phyloP scores from a whole-genome alignment of 345 rosid species.

The Syzygium jambos region DNA sequence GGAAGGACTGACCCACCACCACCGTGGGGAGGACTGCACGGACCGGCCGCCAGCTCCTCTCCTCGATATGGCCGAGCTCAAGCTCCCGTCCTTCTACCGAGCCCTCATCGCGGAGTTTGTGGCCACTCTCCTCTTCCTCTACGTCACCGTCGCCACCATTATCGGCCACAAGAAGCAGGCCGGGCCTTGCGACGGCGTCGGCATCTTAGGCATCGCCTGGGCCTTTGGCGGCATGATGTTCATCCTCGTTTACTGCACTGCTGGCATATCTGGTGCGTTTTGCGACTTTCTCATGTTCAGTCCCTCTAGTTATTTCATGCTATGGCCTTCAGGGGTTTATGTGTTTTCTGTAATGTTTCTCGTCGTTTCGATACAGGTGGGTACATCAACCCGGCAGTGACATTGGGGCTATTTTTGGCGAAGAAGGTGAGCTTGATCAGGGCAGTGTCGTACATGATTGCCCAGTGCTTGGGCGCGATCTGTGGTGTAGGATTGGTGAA shows the following conservation, averaged over 20 bases:
- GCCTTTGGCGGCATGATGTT: conserved; percentile 88
- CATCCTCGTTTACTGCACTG: conserved; percentile 64
- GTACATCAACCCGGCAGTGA: not conserved
- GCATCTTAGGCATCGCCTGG: conserved; percentile 81
- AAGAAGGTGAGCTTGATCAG: not conserved
- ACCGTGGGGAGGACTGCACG: conserved; percentile 60
- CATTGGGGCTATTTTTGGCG: not conserved
- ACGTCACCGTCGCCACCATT: conserved; percentile 68
- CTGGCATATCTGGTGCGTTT: conserved; percentile 66
- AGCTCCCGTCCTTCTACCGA: conserved; percentile 81
- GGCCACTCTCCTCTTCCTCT: conserved; percentile 90
- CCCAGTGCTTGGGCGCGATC: not conserved
- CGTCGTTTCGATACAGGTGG: not conserved
- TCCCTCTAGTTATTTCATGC: not conserved
- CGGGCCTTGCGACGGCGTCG: conserved; percentile 66
- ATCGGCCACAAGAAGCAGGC: conserved; percentile 56
- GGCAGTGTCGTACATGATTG: not conserved
- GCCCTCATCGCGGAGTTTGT: conserved; percentile 91
- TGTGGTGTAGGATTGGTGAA: not conserved
- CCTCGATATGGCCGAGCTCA: conserved; percentile 47
- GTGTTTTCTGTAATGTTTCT: no score
- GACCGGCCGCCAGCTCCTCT: conserved; percentile 87
- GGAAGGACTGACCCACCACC: conserved; percentile 43
- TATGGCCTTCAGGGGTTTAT: not conserved
- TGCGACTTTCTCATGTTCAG: not conserved